Percentiles rank a stretch among this genome's conserved stretches.
These are phyloP conservation scores for Tricladium varicosporioides DNA, from an alignment of 2,329 filamentous ascomycete genomes.

Conservation along the genomic window DNA sequence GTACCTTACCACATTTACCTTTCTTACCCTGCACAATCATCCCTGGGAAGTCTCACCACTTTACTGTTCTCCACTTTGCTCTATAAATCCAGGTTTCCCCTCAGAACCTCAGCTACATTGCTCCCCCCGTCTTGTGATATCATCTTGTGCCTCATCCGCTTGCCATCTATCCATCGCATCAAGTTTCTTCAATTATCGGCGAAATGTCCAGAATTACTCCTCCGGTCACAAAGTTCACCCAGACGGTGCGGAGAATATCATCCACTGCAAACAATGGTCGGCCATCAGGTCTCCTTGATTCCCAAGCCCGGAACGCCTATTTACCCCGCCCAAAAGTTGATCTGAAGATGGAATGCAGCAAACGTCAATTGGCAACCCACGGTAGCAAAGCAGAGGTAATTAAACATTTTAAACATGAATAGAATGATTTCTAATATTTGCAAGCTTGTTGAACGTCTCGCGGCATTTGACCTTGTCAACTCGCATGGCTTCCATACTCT, in stretches of 20 bases:
- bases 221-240: slow-evolving; percentile 29
- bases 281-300: slow-evolving; percentile 25
- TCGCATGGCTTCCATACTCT: slow-evolving; percentile 28
- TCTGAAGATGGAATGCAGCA: slow-evolving; percentile 27
- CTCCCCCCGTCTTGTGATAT: neutral
- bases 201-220: slow-evolving; percentile 34
- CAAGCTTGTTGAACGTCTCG: slow-evolving; percentile 29
- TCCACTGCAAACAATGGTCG: slow-evolving; percentile 24
- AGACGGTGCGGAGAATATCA: slow-evolving; percentile 26
- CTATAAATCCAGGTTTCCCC: neutral
- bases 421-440: neutral
- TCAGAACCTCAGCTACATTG: neutral
- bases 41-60: no score
- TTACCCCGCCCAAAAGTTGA: slow-evolving; percentile 29
- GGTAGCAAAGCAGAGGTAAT: slow-evolving; percentile 31
- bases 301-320: slow-evolving; percentile 22
- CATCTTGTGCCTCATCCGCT: neutral
- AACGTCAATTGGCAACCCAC: slow-evolving; percentile 22
- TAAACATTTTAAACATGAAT: neutral
- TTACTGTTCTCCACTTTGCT: neutral
- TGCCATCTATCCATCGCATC: slow-evolving; percentile 7
- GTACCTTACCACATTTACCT: neutral
- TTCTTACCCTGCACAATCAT: no score
- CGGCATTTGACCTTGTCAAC: slow-evolving; percentile 24
- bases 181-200: slow-evolving; percentile 1